These are phyloP conservation scores for Aspergillus diversus DNA, from an alignment of 495 filamentous ascomycete genomes.

Conservation along the genomic window DNA sequence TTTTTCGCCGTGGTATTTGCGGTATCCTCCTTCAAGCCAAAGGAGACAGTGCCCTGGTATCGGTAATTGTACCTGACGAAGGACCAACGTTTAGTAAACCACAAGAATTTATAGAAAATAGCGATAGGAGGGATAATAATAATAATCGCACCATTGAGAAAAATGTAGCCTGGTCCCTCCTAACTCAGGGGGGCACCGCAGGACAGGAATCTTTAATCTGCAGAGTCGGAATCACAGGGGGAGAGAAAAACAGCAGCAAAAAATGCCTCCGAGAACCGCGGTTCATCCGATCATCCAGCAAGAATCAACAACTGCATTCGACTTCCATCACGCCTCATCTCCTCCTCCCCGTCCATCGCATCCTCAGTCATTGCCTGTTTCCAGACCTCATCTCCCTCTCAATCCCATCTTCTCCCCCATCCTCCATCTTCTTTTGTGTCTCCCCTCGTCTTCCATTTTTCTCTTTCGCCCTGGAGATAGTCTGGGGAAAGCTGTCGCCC, in stretches of 20 bases:
- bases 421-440: not conserved
- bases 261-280: slow-evolving; percentile 43
- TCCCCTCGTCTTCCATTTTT: not conserved
- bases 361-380: too few species aligned
- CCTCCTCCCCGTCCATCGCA: too few species aligned
- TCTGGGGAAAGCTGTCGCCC: slow-evolving; percentile 22
- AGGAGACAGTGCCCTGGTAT: too few species aligned
- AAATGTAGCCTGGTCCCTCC: too few species aligned
- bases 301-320: not conserved
- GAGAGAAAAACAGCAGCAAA: not conserved
- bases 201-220: too few species aligned
- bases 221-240: slow-evolving; percentile 17
- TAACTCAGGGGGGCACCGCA: too few species aligned
- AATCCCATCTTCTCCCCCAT: slow-evolving; percentile 7
- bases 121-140: not conserved
- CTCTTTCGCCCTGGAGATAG: slow-evolving; percentile 9
- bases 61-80: too few species aligned
- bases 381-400: not conserved
- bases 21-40: too few species aligned
- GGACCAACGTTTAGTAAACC: not conserved
- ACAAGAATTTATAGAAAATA: not conserved
- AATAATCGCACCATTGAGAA: not conserved
- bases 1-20: too few species aligned
- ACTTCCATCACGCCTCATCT: slow-evolving; percentile 6
- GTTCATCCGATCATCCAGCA: slow-evolving; percentile 24